Conservation (phyloP, 2,329 filamentous ascomycete genomes). For the Colletotrichum godetiae region DNA sequence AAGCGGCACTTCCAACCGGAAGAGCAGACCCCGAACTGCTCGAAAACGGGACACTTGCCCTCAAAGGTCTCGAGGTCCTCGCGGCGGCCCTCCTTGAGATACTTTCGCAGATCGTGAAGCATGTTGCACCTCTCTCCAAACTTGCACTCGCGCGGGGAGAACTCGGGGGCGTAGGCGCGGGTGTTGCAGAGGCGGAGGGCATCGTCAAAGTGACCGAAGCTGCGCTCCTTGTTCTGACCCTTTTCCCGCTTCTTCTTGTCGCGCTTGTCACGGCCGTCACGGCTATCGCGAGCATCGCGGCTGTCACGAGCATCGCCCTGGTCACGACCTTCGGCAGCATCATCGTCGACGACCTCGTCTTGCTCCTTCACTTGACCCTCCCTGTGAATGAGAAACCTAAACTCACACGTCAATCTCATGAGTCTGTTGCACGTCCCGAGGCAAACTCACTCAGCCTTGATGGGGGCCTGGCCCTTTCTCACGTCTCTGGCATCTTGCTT, state of each 20-base stretch:
- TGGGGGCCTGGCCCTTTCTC: constrained; percentile 44
- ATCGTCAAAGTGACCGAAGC: constrained; percentile 84
- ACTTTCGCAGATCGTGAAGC: constrained; percentile 86
- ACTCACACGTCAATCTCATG: constrained; percentile 1
- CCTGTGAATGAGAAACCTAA: constrained; percentile 47
- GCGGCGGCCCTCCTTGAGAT: constrained; percentile 84
- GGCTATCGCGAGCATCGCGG: constrained; percentile 60
- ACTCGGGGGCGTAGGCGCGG: constrained; percentile 78
- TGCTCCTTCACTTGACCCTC: constrained; percentile 63
- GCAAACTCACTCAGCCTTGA: constrained; percentile 50
- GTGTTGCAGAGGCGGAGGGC: constrained; percentile 82
- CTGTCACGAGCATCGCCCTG: constrained; percentile 59
- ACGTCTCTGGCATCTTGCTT: constrained; percentile 37
- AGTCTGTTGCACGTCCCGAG: neutral
- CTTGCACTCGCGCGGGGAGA: constrained; percentile 80
- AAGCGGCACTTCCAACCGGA: constrained; percentile 97
- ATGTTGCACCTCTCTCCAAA: constrained; percentile 86
- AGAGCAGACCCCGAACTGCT: constrained; percentile 79
- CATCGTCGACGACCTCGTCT: constrained; percentile 59
- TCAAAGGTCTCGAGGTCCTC: constrained; percentile 81
- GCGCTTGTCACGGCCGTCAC: constrained; percentile 54
- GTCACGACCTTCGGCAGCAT: constrained; percentile 59
- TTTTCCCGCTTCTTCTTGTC: constrained; percentile 59
- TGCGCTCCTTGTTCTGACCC: constrained; percentile 82
- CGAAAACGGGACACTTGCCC: constrained; percentile 85